Percentiles rank a stretch among this genome's conserved stretches.
Conservation (phyloP, 306 rosid species). For the Cicer pinnatifidum region DNA sequence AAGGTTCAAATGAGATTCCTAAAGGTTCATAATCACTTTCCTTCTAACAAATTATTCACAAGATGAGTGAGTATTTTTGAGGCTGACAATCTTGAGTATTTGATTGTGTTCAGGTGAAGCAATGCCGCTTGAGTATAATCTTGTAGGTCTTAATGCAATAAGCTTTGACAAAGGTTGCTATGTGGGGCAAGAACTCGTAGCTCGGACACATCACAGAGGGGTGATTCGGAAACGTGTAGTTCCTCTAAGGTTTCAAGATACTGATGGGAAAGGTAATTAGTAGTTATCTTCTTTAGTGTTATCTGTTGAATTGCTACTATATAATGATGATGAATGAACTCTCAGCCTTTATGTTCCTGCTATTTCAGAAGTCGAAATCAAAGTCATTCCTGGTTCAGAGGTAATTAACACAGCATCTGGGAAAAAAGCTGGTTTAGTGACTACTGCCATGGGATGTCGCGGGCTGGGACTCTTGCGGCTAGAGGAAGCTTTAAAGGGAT, state of each 20-base stretch:
- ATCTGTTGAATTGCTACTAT: neutral
- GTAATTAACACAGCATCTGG: slow-evolving; percentile 55
- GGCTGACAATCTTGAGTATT: slow-evolving; percentile 33
- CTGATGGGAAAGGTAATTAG: slow-evolving; percentile 67
- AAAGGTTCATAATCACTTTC: slow-evolving; percentile 60
- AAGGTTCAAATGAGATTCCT: slow-evolving; percentile 87
- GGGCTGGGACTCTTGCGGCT: slow-evolving; percentile 83
- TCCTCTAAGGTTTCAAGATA: slow-evolving; percentile 66
- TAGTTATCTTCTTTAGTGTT: slow-evolving; percentile 6
- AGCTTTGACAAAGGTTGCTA: slow-evolving; percentile 98
- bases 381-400: slow-evolving; percentile 64
- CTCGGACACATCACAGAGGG: slow-evolving; percentile 90
- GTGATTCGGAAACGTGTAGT: slow-evolving; percentile 79
- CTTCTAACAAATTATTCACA: neutral
- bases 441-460: slow-evolving; percentile 65
- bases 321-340: neutral
- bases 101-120: slow-evolving; percentile 71
- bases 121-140: slow-evolving; percentile 86
- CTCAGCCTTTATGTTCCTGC: slow-evolving; percentile 35
- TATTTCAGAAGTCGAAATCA: slow-evolving; percentile 59
- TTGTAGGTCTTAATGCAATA: slow-evolving; percentile 85
- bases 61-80: neutral
- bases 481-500: slow-evolving; percentile 65
- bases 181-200: slow-evolving; percentile 89
- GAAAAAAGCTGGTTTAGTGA: slow-evolving; percentile 72